These are phyloP conservation scores for Thyridium curvatum DNA, from an alignment of 2,329 filamentous ascomycete species.

Conservation along the genomic window DNA sequence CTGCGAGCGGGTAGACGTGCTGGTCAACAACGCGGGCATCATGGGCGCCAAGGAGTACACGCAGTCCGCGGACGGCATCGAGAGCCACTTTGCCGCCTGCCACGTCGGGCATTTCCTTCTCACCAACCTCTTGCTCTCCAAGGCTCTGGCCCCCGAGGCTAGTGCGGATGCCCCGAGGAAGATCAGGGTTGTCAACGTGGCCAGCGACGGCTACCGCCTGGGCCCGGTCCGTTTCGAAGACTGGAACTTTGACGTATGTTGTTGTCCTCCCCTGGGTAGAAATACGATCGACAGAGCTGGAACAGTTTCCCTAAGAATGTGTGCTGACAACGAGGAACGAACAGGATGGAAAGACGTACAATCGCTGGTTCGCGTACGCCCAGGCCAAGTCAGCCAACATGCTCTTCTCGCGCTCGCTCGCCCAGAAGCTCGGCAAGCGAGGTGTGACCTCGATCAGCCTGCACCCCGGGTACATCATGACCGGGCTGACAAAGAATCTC, in stretches of 20 bases:
- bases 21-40: conserved; percentile 34
- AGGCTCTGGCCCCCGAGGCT: conserved; percentile 28
- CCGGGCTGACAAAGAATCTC: too few species aligned
- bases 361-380: too few species aligned
- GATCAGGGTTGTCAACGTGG: conserved; percentile 6
- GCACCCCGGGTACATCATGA: conserved; percentile 27
- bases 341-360: too few species aligned
- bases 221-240: neutral
- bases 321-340: neutral
- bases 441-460: conserved; percentile 29
- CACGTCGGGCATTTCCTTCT: conserved; percentile 44
- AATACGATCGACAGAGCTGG: too few species aligned
- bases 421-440: conserved; percentile 20
- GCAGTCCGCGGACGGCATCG: conserved; percentile 29
- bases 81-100: conserved; percentile 40
- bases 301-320: too few species aligned
- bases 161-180: conserved; percentile 20
- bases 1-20: conserved; percentile 22
- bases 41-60: conserved; percentile 23
- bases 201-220: conserved; percentile 2
- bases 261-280: too few species aligned
- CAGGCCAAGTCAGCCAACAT: too few species aligned
- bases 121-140: conserved; percentile 38
- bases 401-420: conserved; percentile 33
- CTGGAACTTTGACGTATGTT: neutral